Evolutionary conservation across 345 rosid species (phyloP), one percentile per base, ranked within the genome.

Genomic region (Cardamine chenopodiifolia): DNA sequence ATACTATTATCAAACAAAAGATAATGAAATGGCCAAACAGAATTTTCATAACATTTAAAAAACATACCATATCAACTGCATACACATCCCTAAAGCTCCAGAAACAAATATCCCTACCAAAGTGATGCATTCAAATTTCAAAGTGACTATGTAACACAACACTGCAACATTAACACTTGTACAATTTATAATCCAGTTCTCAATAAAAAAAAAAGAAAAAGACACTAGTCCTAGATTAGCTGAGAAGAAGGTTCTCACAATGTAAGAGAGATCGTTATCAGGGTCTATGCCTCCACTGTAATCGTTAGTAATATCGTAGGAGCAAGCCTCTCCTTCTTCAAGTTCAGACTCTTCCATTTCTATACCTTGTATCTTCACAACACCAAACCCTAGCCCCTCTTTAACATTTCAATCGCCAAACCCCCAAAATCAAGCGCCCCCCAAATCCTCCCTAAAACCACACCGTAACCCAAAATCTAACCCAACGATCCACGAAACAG

Each of bases 251-350:
- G 73, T 23, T 23, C 94, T 83, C 84, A 92, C 98, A 68, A 92
- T 81, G 85, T 92, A 92, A 75, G 96, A 82, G 78, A 87, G 90
- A 82, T 82, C 88, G 78, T 69, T 70, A 81, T 87, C 96, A 31
- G 89, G 94, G 90, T 88, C 97, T 35, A 87, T 44, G 78, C 60
- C 71, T 47, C 80, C 81, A 79, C 65, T 79, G 69, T 75, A 80
- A 72, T 85, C 86, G 62, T 79, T 83, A 80, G 83, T 73, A 65
- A 79, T 79, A 76, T 82, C 78, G 66, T 84, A 86, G 18, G 87
- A 84, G 81, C 82, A 88, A 72, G 92, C 92, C 72, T 88, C 92
- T 72, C 92, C 92, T 79, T 88, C 90, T 81, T 88, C 92, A 74
- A 86, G 90, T 72, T 88, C 90, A 62, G 82, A 81, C 76, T 88